Evolutionary conservation across 371 early-diverging fungal genomes (phyloP).

Genomic region (Haplosporangium sp.): DNA sequence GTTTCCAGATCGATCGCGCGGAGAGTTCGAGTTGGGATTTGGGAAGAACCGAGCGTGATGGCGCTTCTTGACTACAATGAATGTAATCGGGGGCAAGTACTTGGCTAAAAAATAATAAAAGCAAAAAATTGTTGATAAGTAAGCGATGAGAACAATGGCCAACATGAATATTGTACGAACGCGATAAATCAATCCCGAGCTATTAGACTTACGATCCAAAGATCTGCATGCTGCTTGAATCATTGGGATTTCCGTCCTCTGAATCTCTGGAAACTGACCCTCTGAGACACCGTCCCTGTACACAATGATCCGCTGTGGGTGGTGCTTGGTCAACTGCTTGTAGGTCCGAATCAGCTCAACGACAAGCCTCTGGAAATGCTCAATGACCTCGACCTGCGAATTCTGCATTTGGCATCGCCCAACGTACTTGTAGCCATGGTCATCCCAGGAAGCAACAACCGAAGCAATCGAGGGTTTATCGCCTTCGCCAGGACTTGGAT

Average conservation of each 20-base stretch:
- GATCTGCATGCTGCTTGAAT: constrained; percentile 54
- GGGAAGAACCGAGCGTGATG: constrained; percentile 75
- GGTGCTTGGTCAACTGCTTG: constrained; percentile 35
- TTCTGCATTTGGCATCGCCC: constrained; percentile 74
- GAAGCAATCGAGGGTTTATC: constrained; percentile 46
- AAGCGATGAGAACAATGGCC: neutral
- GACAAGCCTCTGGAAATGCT: constrained; percentile 57
- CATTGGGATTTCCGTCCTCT: constrained; percentile 61
- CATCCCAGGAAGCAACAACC: constrained; percentile 64
- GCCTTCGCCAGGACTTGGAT: constrained; percentile 58
- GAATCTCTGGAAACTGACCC: constrained; percentile 69
- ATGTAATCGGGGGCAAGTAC: constrained; percentile 63
- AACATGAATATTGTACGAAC: neutral
- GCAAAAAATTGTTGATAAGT: neutral
- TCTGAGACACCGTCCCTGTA: constrained; percentile 83
- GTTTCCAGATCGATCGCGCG: constrained; percentile 61
- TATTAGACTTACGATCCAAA: constrained; percentile 32
- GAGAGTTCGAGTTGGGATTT: constrained; percentile 13
- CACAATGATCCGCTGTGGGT: constrained; percentile 68
- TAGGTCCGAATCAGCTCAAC: constrained; percentile 59
- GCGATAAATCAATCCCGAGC: neutral
- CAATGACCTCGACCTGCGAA: constrained; percentile 71
- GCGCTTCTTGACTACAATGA: constrained; percentile 79
- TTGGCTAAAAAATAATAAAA: constrained; percentile 9
- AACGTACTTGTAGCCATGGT: constrained; percentile 70